phyloP scores from a whole-genome alignment of 2,329 filamentous ascomycete species.

The Epichloe bromicola region DNA sequence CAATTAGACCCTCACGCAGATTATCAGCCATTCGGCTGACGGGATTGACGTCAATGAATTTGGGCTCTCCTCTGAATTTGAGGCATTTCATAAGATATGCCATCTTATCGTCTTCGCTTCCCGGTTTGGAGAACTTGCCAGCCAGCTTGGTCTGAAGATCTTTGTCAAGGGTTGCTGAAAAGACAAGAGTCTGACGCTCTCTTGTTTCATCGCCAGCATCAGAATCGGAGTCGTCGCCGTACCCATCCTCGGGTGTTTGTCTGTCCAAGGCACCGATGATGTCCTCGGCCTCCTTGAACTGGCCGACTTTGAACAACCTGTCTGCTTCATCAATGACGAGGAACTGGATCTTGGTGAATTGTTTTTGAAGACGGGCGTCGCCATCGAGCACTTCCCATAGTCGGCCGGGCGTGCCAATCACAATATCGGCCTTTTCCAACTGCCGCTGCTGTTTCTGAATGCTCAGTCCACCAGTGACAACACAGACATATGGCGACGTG shows the following conservation, averaged over 20 bases:
- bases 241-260: conserved; percentile 46
- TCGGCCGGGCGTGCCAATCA: conserved; percentile 86
- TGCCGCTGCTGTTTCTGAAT: conserved; percentile 90
- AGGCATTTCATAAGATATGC: conserved; percentile 85
- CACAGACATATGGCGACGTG: conserved; percentile 60
- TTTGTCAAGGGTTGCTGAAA: conserved; percentile 92
- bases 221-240: conserved; percentile 28
- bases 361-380: conserved; percentile 53
- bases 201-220: conserved; percentile 30
- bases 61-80: conserved; percentile 74
- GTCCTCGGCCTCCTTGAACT: conserved; percentile 88
- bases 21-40: conserved; percentile 75
- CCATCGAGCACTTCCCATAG: conserved; percentile 87
- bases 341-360: conserved; percentile 64
- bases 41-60: conserved; percentile 87
- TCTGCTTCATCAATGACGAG: conserved; percentile 92
- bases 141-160: conserved; percentile 81
- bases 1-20: conserved; percentile 78
- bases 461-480: conserved; percentile 82
- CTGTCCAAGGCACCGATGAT: conserved; percentile 73
- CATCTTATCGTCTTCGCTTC: conserved; percentile 66
- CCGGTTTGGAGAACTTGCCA: conserved; percentile 39
- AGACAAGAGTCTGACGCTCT: conserved; percentile 76
- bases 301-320: conserved; percentile 76
- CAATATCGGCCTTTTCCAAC: conserved; percentile 71